phyloP scores from a whole-genome alignment of 108 stramenopile genomes.

The Hondaea fermentalgiana region DNA sequence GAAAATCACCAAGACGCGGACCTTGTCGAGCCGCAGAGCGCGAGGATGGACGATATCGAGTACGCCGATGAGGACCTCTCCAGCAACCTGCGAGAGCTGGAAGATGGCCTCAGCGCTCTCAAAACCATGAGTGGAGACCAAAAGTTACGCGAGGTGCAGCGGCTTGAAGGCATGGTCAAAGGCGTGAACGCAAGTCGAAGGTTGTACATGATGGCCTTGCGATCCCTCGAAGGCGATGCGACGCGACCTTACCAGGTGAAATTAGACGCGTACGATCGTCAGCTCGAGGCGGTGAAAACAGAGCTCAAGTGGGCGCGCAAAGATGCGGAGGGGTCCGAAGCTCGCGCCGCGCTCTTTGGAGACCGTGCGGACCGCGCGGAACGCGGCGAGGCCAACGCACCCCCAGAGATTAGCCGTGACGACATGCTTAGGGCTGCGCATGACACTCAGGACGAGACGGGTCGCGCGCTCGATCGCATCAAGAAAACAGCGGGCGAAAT shows the following conservation, averaged over 20 bases:
- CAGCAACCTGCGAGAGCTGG: background rate
- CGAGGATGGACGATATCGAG: background rate
- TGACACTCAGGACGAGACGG: background rate
- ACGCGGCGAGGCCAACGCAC: background rate
- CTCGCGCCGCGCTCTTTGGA: background rate
- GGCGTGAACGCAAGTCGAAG: background rate
- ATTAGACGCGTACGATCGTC: background rate
- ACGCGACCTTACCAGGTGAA: background rate
- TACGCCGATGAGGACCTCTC: background rate
- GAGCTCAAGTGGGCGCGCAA: background rate
- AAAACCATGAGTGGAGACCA: background rate
- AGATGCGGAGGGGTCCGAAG: background rate
- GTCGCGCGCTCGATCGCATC: background rate
- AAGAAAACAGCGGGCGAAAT: background rate
- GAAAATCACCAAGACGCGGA: too few relatives aligned
- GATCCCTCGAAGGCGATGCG: background rate
- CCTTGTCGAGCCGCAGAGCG: too few relatives aligned
- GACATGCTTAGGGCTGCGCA: background rate
- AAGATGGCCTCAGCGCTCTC: background rate
- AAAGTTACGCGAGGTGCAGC: background rate
- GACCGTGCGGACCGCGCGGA: background rate
- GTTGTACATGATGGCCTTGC: background rate
- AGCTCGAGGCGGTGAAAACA: background rate
- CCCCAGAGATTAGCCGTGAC: background rate
- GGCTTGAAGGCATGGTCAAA: background rate